Evolutionary conservation across 345 rosid genomes (phyloP).

Genomic region (Limnanthes douglasii): DNA sequence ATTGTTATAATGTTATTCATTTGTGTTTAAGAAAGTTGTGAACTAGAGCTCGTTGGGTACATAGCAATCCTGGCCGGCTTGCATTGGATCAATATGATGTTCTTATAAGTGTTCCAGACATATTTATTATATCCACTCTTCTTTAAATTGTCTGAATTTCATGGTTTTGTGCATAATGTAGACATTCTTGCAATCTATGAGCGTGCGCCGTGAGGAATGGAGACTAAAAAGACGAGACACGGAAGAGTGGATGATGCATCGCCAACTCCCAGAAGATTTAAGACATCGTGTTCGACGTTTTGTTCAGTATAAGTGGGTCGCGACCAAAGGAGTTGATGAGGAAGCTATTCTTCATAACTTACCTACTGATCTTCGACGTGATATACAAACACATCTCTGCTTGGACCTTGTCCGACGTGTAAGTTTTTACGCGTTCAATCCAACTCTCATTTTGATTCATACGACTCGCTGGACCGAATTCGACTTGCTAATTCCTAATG

Average conservation of each 20-base stretch:
- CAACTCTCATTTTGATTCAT: too few species aligned
- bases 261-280: slow-evolving; percentile 80
- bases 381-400: slow-evolving; percentile 82
- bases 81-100: too few species aligned
- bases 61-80: too few species aligned
- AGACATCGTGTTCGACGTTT: slow-evolving; percentile 48
- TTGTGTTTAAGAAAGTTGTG: too few species aligned
- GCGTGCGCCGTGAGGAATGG: slow-evolving; percentile 89
- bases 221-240: slow-evolving; percentile 83
- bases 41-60: too few species aligned
- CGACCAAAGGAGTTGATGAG: slow-evolving; percentile 87
- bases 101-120: too few species aligned
- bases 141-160: too few species aligned
- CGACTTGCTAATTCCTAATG: too few species aligned
- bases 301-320: slow-evolving; percentile 81
- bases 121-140: too few species aligned
- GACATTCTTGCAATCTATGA: slow-evolving; percentile 85
- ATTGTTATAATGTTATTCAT: too few species aligned
- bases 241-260: slow-evolving; percentile 95
- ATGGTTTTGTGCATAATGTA: slow-evolving; percentile 14
- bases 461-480: too few species aligned
- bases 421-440: slow-evolving; percentile 22
- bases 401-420: slow-evolving; percentile 88
- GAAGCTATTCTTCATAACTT: slow-evolving; percentile 56
- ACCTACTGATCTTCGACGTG: slow-evolving; percentile 86